Evolutionary conservation across 768 basidiomycete species (phyloP), one percentile per base, ranked within the genome.

Genomic region (Lactarius quietus): DNA sequence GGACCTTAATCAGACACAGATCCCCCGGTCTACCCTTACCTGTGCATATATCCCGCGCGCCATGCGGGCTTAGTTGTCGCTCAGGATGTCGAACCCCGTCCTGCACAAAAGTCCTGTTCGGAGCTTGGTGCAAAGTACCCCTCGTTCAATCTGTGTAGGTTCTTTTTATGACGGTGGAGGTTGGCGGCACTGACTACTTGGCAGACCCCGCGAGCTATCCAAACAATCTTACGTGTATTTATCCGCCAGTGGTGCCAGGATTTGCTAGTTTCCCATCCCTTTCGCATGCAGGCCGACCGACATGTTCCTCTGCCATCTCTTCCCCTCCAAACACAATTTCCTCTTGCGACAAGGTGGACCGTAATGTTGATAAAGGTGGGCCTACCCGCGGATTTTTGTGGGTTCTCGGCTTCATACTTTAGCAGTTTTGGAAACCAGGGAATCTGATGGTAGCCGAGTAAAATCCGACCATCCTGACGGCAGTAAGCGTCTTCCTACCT

Each of bases 31-130:
- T 66, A 62, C 43, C 65, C 65, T 29, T 62, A 52, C 39, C 39
- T 66, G 3, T 56, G 43, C 23, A 56, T 60, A 28, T 45, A 57
- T 66, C 45, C 56, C 38, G 45, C 54, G 18, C 51, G 7, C 9
- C 48, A 26, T 20, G 51, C 18, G 10, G 61, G 43, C 18, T 4
- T 23, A 9, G 56, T 7, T 29, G 31, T 38, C 8, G 52, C 5
- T 6, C 61, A 59, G 33, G 59, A 51, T 38, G 52, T 59, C 43
- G 58, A 43, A 28, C 75, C 61, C 38, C 73, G 43, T 69, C 58
- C 60, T 60, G 68, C 71, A 54, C 62, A 74, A 17, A 63, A 69
- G 6, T 55, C 39, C 36, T 28, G 63, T 20, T 45, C 33, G 12
- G 57, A 57, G 3, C 63, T 70, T 18, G 14, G 61, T n/a, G 6